Conservation (phyloP, 73 alveolate species). For the Durusdinium trenchii region DNA sequence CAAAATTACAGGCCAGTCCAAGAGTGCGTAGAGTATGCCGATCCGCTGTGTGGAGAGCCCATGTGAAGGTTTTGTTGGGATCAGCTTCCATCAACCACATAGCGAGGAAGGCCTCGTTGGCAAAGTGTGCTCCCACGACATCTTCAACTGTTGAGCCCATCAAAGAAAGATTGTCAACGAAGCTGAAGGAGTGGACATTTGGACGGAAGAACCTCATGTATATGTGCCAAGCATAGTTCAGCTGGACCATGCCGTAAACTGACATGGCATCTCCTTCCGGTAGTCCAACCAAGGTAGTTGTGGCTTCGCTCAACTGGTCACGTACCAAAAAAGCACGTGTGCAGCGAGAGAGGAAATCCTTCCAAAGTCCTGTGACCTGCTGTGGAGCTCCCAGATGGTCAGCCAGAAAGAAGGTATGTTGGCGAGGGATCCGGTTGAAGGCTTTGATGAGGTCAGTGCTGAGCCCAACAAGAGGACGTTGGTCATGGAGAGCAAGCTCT, state of each 20-base stretch:
- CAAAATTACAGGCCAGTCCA: background rate
- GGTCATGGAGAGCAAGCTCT: background rate
- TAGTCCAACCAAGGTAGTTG: background rate
- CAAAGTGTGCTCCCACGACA: background rate
- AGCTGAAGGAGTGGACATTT: background rate
- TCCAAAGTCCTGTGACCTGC: background rate
- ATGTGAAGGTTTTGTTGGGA: background rate
- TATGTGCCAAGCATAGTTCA: background rate
- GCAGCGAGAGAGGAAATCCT: background rate
- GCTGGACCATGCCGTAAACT: background rate
- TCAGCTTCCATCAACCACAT: background rate
- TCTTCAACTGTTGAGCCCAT: background rate
- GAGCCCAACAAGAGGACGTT: background rate
- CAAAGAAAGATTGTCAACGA: background rate
- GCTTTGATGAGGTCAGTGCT: background rate
- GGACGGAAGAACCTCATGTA: background rate
- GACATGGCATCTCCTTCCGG: background rate
- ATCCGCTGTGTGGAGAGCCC: background rate
- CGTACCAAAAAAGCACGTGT: background rate
- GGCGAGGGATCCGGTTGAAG: background rate
- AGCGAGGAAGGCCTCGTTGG: background rate
- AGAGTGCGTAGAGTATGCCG: background rate
- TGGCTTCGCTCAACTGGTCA: background rate
- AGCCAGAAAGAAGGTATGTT: background rate
- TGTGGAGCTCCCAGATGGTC: background rate